Percentiles rank a stretch among this genome's conserved stretches.
Conservation (phyloP, 345 rosid species). For the Cardiospermum halicacabum region DNA sequence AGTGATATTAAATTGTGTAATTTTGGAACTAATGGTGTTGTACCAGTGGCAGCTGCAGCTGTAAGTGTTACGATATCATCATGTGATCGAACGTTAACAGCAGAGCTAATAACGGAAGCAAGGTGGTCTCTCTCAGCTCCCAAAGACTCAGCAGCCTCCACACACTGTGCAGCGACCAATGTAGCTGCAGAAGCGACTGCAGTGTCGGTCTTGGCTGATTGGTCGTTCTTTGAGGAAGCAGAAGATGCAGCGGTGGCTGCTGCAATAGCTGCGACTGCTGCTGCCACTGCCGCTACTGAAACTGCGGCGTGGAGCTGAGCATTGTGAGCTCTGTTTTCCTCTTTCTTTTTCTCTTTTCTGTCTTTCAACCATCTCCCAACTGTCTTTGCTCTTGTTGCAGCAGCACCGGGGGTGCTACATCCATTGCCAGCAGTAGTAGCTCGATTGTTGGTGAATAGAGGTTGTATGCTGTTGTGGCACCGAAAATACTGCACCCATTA, state of each 20-base stretch:
- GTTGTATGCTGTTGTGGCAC: conserved; percentile 75
- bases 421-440: conserved; percentile 44
- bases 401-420: conserved; percentile 57
- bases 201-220: conserved; percentile 62
- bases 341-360: conserved; percentile 89
- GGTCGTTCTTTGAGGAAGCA: conserved; percentile 53
- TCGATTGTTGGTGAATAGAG: conserved; percentile 59
- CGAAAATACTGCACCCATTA: conserved; percentile 60
- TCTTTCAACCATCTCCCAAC: conserved; percentile 98
- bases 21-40: not conserved
- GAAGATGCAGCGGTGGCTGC: conserved; percentile 79
- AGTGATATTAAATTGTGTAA: too few relatives aligned
- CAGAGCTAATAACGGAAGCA: conserved; percentile 78
- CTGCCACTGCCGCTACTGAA: conserved; percentile 89
- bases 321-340: conserved; percentile 77
- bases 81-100: conserved; percentile 81
- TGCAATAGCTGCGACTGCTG: conserved; percentile 81
- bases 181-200: conserved; percentile 95
- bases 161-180: conserved; percentile 95
- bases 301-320: conserved; percentile 89
- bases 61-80: conserved; percentile 87
- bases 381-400: conserved; percentile 66
- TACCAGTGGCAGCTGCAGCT: conserved; percentile 97
- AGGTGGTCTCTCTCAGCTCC: conserved; percentile 86
- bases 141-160: conserved; percentile 86